Conservation (phyloP, 1,139 yeast genomes). For the Suhomyces anneliseae region DNA sequence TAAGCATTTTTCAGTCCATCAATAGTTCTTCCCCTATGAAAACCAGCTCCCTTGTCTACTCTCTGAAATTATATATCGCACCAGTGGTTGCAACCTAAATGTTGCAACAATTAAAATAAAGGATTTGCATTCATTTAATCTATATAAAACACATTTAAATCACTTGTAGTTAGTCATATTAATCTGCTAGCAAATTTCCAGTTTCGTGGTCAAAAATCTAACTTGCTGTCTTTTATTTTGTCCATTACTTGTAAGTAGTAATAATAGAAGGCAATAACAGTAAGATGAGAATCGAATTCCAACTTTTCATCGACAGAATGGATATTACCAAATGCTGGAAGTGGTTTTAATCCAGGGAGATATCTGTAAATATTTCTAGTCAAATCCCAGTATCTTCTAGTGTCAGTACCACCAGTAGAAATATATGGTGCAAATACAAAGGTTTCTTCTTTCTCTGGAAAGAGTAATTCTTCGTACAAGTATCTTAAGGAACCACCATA, state of each 20-base stretch:
- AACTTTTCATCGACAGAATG: conserved; percentile 40
- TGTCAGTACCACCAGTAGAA: conserved; percentile 43
- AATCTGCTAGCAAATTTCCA: no score
- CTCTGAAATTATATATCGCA: no score
- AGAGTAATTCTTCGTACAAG: conserved; percentile 50
- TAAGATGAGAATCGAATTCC: conserved; percentile 27
- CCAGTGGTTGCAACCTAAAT: no score
- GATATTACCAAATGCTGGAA: conserved; percentile 14
- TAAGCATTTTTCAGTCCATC: no score
- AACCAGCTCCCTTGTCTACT: no score
- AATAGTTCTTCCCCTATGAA: no score
- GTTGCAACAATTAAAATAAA: no score
- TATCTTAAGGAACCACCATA: conserved; percentile 59
- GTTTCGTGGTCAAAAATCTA: no score
- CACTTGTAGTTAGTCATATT: no score
- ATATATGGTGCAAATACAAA: conserved; percentile 36
- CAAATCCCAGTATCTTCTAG: conserved; percentile 43
- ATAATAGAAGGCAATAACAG: conserved; percentile 35
- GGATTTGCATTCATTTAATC: no score
- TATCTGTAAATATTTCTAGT: conserved; percentile 40
- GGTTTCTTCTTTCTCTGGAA: conserved; percentile 27
- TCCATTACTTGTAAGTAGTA: conserved; percentile 39
- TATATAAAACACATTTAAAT: no score
- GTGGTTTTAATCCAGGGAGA: conserved; percentile 27
- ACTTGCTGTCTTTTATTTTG: conserved; percentile 15